These are phyloP conservation scores for Avena atlantica DNA, from an alignment of 176 grass and related monocot genomes.

Conservation along the genomic window DNA sequence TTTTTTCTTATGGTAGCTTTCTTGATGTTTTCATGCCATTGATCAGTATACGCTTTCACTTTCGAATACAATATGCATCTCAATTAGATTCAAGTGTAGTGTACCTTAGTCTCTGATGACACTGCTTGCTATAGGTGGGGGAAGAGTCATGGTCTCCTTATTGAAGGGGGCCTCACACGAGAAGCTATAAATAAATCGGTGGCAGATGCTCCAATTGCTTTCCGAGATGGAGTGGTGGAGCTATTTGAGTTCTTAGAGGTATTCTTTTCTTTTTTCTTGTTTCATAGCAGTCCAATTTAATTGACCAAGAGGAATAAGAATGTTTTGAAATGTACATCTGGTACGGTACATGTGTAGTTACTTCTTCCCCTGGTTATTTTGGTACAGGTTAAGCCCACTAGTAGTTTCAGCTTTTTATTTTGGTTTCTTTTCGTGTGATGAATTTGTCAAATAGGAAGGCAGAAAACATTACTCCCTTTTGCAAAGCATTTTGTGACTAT, in stretches of 20 bases:
- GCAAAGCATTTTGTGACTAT: background rate
- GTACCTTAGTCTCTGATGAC: constrained; percentile 16
- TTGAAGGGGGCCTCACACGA: constrained; percentile 87
- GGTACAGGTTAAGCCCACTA: background rate
- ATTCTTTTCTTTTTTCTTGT: constrained; percentile 25
- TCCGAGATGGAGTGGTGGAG: constrained; percentile 84
- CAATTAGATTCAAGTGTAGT: constrained; percentile 6
- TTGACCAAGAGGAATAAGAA: background rate
- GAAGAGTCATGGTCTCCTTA: constrained; percentile 84
- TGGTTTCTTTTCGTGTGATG: background rate
- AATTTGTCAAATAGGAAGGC: constrained; percentile 20
- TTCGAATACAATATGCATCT: constrained; percentile 28
- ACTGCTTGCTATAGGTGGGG: constrained; percentile 72
- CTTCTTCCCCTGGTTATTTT: constrained; percentile 2
- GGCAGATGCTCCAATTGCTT: constrained; percentile 78
- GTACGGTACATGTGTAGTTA: background rate
- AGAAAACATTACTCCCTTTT: background rate
- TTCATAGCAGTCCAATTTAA: constrained; percentile 11
- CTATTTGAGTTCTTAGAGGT: constrained; percentile 97
- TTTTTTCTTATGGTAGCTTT: constrained; percentile 9
- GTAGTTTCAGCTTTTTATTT: background rate
- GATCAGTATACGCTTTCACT: background rate
- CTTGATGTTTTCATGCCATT: constrained; percentile 26
- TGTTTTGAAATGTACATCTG: background rate
- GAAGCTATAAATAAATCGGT: constrained; percentile 86